Conservation (phyloP, 176 grass and related monocot species). For the Carex cristatella region DNA sequence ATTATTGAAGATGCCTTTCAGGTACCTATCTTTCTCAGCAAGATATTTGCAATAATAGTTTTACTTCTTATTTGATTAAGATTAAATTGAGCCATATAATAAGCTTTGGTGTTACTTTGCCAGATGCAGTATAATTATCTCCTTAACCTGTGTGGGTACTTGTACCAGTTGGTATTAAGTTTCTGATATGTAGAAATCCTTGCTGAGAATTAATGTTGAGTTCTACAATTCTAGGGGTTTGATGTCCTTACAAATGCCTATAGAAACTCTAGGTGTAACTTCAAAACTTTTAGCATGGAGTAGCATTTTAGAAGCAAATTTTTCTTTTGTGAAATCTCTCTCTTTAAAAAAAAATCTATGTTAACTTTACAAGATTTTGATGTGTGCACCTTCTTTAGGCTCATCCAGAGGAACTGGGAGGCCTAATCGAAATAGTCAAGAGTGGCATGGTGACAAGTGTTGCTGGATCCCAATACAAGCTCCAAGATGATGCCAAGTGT, state of each 20-base stretch:
- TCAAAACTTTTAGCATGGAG: not conserved
- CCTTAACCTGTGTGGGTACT: not conserved
- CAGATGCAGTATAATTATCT: not conserved
- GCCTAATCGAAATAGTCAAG: slow-evolving; percentile 87
- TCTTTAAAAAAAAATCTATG: not conserved
- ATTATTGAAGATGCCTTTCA: slow-evolving; percentile 99
- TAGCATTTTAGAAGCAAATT: not conserved
- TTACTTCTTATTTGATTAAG: not conserved
- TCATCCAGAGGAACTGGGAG: slow-evolving; percentile 95
- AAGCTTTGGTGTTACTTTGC: not conserved
- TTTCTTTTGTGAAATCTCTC: not conserved
- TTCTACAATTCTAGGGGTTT: not conserved
- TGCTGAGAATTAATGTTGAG: not conserved
- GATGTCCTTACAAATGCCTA: not conserved
- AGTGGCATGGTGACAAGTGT: slow-evolving; percentile 87
- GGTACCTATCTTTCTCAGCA: slow-evolving; percentile 34
- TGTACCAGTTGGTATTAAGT: not conserved
- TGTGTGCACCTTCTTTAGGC: slow-evolving; percentile 41
- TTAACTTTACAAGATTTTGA: not conserved
- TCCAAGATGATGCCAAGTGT: slow-evolving; percentile 86
- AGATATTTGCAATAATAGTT: not conserved
- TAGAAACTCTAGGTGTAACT: not conserved
- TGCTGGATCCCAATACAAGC: slow-evolving; percentile 83
- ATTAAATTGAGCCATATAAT: not conserved
- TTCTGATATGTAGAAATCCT: not conserved